Evolutionary conservation across 1,139 yeast species (phyloP).

Genomic region (Debaryomyces fabryi): DNA sequence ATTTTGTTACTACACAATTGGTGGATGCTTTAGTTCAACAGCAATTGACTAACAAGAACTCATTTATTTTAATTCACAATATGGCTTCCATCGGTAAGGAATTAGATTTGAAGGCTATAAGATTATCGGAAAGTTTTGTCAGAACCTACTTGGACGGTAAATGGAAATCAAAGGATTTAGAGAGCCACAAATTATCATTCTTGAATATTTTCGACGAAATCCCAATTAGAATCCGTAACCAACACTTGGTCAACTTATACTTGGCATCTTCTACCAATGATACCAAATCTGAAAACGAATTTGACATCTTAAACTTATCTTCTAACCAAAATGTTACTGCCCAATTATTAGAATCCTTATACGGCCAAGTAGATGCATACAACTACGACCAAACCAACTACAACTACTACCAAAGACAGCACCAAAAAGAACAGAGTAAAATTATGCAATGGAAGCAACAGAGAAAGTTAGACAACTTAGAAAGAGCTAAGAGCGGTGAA

Average conservation of each 20-base stretch:
- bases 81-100: conserved; percentile 67
- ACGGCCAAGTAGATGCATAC: conserved; percentile 76
- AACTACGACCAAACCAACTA: conserved; percentile 82
- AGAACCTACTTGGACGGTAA: conserved; percentile 57
- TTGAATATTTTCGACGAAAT: conserved; percentile 74
- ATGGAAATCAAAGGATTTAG: conserved; percentile 70
- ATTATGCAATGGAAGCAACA: conserved; percentile 76
- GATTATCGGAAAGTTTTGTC: conserved; percentile 67
- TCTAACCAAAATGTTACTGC: conserved; percentile 50
- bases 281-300: conserved; percentile 33
- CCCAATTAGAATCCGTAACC: conserved; percentile 65
- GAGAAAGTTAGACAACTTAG: conserved; percentile 68
- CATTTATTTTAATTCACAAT: conserved; percentile 73
- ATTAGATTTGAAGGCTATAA: conserved; percentile 67
- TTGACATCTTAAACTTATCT: conserved; percentile 45
- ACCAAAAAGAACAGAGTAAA: conserved; percentile 70
- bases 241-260: conserved; percentile 44
- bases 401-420: conserved; percentile 80
- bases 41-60: conserved; percentile 65
- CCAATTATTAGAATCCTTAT: conserved; percentile 64
- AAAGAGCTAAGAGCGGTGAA: conserved; percentile 60
- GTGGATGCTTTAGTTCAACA: conserved; percentile 69
- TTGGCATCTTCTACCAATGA: conserved; percentile 37
- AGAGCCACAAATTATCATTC: conserved; percentile 62
- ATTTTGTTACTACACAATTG: conserved; percentile 64